Conservation (phyloP, 768 basidiomycete species). For the Termitomyces sp. region DNA sequence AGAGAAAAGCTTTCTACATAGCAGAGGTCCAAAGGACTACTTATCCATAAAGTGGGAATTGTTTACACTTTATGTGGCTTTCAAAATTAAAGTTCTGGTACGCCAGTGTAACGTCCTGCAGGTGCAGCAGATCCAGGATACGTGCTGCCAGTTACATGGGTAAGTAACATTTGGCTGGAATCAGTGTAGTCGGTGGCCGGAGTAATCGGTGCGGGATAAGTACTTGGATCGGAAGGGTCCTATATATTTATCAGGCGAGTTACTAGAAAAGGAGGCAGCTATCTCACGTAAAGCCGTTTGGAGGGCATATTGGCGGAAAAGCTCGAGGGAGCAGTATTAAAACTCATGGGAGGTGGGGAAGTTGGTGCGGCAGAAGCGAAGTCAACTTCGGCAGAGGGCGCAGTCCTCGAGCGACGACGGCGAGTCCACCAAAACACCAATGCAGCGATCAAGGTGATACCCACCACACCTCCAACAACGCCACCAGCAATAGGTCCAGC, state of each 20-base stretch:
- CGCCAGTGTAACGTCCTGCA: constrained; percentile 23
- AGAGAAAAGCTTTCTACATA: not conserved
- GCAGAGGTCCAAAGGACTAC: not conserved
- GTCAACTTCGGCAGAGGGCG: constrained; percentile 16
- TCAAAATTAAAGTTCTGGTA: constrained; percentile 20
- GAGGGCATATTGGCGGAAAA: constrained; percentile 15
- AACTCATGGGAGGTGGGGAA: constrained; percentile 12
- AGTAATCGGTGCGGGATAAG: constrained; percentile 25
- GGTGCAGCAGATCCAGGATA: constrained; percentile 7
- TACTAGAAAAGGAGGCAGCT: not conserved
- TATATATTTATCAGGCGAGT: constrained; percentile 9
- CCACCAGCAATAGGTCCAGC: constrained; percentile 60
- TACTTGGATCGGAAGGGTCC: constrained; percentile 36
- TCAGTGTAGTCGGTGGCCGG: constrained; percentile 5
- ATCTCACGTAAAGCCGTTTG: constrained; percentile 34
- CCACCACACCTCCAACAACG: constrained; percentile 50
- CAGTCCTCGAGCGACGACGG: constrained; percentile 16
- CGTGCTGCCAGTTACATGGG: constrained; percentile 15
- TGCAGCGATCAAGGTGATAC: constrained; percentile 35
- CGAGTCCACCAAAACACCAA: constrained; percentile 22
- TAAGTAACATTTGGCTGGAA: constrained; percentile 9
- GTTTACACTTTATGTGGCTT: not conserved
- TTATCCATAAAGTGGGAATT: not conserved
- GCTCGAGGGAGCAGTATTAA: constrained; percentile 4
- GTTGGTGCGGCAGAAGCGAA: constrained; percentile 8